Base-by-base conservation (phyloP, 495 filamentous ascomycete species). In the Hyaloscypha finlandica region DNA sequence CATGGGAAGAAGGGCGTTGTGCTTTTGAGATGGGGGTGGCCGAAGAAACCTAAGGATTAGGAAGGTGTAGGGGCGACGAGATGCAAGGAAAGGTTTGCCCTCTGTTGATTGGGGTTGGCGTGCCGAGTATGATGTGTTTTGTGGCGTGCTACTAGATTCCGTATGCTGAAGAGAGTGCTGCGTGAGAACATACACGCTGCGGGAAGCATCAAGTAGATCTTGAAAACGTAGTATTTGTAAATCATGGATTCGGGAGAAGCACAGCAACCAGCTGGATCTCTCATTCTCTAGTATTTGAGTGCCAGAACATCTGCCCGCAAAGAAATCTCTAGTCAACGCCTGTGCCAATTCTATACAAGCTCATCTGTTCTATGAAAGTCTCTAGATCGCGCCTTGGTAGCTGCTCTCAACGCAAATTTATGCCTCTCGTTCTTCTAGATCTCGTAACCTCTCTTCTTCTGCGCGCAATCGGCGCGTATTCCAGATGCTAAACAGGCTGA, bases 401-500 rank as follows among this genome's bases (percentile, higher is more conserved):
- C 4, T 12, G 16, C 16, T 19, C 8, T 48, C 16, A 4, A 48
- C 9, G 25, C 3, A 20, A 61, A 61, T 25, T 53, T 61, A 69
- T 12, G 56, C 69, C 20, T 71, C 69, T 53, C 65, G 55, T 30
- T 65, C 63, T 37, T 63, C 65, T 20, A 68, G 48, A 16, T 62
- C 69, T 53, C 61, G 31, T 6, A 67, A 32, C 11, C 45, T 53
- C 31, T 70, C 71, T 60, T 74, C 72, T 64, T 69, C 66, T 30
- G 22, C 11, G 19, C 72, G 54, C 35, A 60, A 19, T 4, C 32
- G 39, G 33, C 70, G 62, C 4, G 65, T 90, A 65, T 89, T 86
- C 72, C 87, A 79, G 69, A 97, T 97, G 63, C 88, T 89, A 85
- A 87, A 91, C 33, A 97, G 72, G 61, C 88, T 89, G 16, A 94